Percentiles rank a stretch among this genome's conserved stretches.
Evolutionary conservation across 345 rosid genomes (phyloP).

Genomic region (Populus davidiana): DNA sequence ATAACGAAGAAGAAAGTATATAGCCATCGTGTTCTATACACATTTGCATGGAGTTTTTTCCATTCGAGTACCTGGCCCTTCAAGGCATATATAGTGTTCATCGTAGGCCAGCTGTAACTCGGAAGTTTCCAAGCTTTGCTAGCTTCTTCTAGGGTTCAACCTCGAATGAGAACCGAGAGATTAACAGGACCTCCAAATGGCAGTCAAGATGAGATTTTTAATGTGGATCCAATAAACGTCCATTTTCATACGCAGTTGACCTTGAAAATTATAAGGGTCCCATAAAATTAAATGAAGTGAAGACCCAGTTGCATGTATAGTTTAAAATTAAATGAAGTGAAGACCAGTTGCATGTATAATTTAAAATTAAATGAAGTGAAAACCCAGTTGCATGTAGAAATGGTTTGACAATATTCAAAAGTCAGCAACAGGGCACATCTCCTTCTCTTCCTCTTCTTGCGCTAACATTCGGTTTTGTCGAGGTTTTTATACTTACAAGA

Average conservation of each 20-base stretch:
- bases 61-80: neutral
- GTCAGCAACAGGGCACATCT: constrained; percentile 22
- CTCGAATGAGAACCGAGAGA: neutral
- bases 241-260: constrained; percentile 14
- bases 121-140: neutral
- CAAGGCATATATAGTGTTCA: neutral
- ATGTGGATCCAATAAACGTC: constrained; percentile 1
- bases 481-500: neutral
- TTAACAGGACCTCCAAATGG: neutral
- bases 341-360: neutral
- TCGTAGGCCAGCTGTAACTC: neutral
- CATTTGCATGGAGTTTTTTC: neutral
- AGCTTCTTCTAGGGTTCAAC: constrained; percentile 8
- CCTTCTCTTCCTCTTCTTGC: neutral
- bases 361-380: neutral
- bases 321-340: neutral
- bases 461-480: constrained; percentile 16
- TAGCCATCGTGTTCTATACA: neutral
- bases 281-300: neutral
- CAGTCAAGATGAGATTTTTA: constrained; percentile 15
- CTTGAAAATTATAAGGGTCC: neutral
- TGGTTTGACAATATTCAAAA: constrained; percentile 18
- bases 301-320: neutral
- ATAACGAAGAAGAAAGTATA: neutral
- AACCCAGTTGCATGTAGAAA: neutral